Base-by-base conservation (phyloP, 2,329 filamentous ascomycete genomes). In the Scedosporium minutisporum region DNA sequence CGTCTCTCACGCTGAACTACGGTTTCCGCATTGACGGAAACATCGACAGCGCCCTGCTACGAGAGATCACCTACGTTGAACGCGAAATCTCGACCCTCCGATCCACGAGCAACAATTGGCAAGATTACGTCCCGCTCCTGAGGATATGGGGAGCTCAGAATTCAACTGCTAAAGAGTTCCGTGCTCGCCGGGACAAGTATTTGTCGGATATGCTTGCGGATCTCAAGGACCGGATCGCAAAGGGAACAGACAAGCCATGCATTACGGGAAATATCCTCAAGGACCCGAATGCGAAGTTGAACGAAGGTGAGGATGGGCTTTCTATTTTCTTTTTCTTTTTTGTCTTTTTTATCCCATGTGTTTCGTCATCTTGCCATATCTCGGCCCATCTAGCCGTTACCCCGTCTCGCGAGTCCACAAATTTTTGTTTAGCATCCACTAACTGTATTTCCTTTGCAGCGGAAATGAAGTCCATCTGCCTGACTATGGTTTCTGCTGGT, bases 401-500 rank as follows among this genome's bases (percentile, higher is more conserved):
- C n/a, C n/a, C n/a, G 33, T 12, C 33, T 38, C 33, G 33, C 7
- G 33, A 38, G 33, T 38, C 33, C 33, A 14, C 10, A 6, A 38
- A 10, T 14, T 38, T 12, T 9, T 38, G 33, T 38, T 38, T 38
- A 12, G 33, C 10, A n/a, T 10, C 33, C 33, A 10, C 57, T 59
- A 59, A 59, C 18, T 4, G 18, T 46, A 6, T 29, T 59, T 59
- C n/a, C 27, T 38, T 21, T 44, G 57, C 62, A 89, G 87, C 84
- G 12, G 90, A 93, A 72, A 80, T 93, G 59, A 91, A 89, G 73
- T 90, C 88, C 2, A 91, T 95, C 67, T 91, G 90, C 71, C 75
- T 95, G 25, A 91, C 89, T 25, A 92, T 93, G 84, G 87, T 93
- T 0, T 89, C 87, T 1, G 90, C 89, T 0, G 90, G 90, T 18